Conservation (phyloP, 2,329 filamentous ascomycete species). For the Aphanocladium album region DNA sequence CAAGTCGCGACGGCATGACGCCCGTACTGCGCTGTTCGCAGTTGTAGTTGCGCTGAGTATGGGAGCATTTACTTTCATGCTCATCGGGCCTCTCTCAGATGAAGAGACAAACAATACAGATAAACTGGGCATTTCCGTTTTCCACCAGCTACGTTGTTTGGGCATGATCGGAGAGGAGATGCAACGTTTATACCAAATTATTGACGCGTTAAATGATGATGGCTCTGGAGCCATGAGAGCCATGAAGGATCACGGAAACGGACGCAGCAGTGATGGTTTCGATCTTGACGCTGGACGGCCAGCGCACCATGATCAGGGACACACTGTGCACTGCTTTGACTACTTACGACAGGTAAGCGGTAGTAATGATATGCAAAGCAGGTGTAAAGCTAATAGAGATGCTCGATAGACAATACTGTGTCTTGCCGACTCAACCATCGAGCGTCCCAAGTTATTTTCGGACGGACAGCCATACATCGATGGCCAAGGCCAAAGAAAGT, state of each 20-base stretch:
- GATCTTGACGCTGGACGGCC: neutral
- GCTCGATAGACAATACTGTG: neutral
- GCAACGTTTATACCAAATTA: neutral
- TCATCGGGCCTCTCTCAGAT: neutral
- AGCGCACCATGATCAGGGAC: neutral
- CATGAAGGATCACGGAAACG: neutral
- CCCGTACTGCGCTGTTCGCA: neutral
- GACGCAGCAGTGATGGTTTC: neutral
- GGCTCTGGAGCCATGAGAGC: neutral
- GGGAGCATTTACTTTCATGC: neutral
- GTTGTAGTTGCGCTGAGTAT: neutral
- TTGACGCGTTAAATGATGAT: neutral
- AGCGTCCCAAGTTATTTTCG: neutral
- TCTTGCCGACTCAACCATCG: neutral
- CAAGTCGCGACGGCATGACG: neutral
- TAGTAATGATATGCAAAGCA: neutral
- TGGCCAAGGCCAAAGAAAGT: neutral
- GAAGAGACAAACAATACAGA: neutral
- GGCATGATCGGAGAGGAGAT: constrained; percentile 3
- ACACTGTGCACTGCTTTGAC: constrained; percentile 5
- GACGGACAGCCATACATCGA: neutral
- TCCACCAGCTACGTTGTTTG: constrained; percentile 3
- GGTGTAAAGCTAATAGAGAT: neutral
- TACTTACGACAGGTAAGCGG: constrained; percentile 1
- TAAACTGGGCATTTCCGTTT: constrained; percentile 5